Percentiles rank a stretch among this genome's conserved stretches.
These are phyloP conservation scores for Allium fistulosum DNA, from an alignment of 106 monocot genomes.

Conservation along the genomic window DNA sequence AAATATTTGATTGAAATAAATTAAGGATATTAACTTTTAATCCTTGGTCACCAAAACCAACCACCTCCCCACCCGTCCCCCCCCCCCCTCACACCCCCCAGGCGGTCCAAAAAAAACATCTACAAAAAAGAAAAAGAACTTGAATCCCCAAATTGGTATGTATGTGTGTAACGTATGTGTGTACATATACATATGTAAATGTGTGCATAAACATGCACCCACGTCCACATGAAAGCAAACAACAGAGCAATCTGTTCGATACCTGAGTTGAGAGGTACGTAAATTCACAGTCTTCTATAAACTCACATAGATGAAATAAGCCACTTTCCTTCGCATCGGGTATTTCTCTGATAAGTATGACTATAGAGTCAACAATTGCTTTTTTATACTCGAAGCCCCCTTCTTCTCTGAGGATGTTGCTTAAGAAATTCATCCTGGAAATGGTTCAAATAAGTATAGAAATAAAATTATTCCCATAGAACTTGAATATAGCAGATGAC, in stretches of 20 bases:
- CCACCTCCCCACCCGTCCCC: neutral
- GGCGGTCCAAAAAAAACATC: neutral
- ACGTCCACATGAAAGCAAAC: too few relatives aligned
- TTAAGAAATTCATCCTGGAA: constrained; percentile 98
- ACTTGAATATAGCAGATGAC: neutral
- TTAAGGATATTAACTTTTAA: neutral
- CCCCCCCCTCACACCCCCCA: too few relatives aligned
- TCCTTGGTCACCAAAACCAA: neutral
- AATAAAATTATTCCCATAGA: neutral
- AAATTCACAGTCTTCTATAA: constrained; percentile 99
- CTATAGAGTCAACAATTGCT: constrained; percentile 98
- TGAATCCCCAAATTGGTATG: too few relatives aligned
- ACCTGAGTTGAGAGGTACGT: constrained; percentile 99
- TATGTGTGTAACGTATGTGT: too few relatives aligned
- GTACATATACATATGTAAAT: too few relatives aligned
- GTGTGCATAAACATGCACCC: too few relatives aligned
- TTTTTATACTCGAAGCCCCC: constrained; percentile 99
- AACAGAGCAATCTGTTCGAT: neutral
- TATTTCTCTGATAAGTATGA: constrained; percentile 94
- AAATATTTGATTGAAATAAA: too few relatives aligned
- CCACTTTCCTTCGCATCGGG: constrained; percentile 99
- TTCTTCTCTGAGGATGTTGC: constrained; percentile 98
- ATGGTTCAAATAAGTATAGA: constrained; percentile 4
- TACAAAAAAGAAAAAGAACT: neutral
- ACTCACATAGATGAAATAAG: constrained; percentile 95